A percentile compares a stretch with the other conserved stretches of the same genome.
Evolutionary conservation across 176 grass and related monocot species (phyloP).

Genomic region (Oryza coarctata): DNA sequence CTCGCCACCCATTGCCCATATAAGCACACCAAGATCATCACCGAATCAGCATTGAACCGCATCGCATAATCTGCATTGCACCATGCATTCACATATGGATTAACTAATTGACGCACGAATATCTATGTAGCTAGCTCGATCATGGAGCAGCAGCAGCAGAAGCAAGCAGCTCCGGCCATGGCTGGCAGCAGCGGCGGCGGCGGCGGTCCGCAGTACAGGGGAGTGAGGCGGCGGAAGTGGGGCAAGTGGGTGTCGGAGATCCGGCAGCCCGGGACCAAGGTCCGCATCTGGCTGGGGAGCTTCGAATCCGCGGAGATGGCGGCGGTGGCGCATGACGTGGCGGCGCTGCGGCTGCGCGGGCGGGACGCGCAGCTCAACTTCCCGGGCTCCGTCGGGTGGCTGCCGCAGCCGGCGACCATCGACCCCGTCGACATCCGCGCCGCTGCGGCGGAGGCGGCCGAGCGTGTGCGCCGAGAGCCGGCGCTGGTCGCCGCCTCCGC

Average conservation of each 20-base stretch:
- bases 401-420: constrained; percentile 44
- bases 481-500: background rate
- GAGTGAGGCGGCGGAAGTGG: constrained; percentile 61
- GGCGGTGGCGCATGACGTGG: constrained; percentile 70
- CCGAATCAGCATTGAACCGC: too few species aligned
- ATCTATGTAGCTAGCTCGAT: background rate
- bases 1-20: constrained; percentile 9
- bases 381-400: constrained; percentile 46
- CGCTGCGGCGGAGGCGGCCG: constrained; percentile 46
- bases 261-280: constrained; percentile 60
- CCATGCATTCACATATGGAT: too few species aligned
- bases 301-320: constrained; percentile 71
- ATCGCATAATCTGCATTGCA: background rate
- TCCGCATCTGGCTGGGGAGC: constrained; percentile 65
- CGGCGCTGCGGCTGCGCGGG: constrained; percentile 53
- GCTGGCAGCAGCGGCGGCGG: background rate
- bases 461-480: constrained; percentile 39
- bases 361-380: constrained; percentile 62
- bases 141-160: constrained; percentile 7
- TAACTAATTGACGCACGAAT: too few species aligned
- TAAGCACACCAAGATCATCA: constrained; percentile 23
- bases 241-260: constrained; percentile 83
- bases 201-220: constrained; percentile 33
- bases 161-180: background rate
- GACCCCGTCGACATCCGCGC: constrained; percentile 44